Conservation (phyloP, 768 basidiomycete species). For the Auricularia cornea region DNA sequence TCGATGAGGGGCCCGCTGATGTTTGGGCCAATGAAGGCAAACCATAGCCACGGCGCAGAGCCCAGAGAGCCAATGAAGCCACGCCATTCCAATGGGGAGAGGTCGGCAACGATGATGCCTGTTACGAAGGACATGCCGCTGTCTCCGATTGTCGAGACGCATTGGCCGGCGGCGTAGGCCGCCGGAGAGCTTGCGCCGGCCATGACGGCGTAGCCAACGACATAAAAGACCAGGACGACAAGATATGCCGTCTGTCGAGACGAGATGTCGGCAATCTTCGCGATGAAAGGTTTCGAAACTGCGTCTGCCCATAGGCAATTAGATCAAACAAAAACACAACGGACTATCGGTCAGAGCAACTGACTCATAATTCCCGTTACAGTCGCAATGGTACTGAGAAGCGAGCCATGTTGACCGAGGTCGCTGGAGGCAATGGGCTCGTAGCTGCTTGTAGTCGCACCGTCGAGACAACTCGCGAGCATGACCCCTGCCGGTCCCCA, state of each 20-base stretch:
- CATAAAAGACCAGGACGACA: conserved; percentile 30
- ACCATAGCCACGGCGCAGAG: neutral
- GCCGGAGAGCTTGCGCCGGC: conserved; percentile 19
- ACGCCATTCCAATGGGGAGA: conserved; percentile 22
- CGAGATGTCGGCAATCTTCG: conserved; percentile 45
- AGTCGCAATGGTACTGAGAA: neutral
- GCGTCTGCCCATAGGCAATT: too few species aligned
- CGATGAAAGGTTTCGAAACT: conserved; percentile 41
- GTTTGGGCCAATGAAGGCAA: neutral
- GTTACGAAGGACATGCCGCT: conserved; percentile 4
- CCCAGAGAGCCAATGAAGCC: conserved; percentile 4
- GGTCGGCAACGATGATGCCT: conserved; percentile 20
- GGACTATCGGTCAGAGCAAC: too few species aligned
- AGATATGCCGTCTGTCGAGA: conserved; percentile 41
- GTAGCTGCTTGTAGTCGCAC: neutral
- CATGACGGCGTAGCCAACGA: conserved; percentile 32
- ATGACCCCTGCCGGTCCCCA: neutral
- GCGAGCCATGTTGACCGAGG: neutral
- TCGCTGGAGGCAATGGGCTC: neutral
- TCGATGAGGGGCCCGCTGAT: neutral
- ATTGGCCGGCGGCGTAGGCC: conserved; percentile 19
- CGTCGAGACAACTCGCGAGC: neutral
- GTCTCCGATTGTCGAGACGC: conserved; percentile 7
- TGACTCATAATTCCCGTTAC: neutral
- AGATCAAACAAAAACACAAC: neutral